phyloP scores from a whole-genome alignment of 257 asterid genomes.

The Anisodus acutangulus region DNA sequence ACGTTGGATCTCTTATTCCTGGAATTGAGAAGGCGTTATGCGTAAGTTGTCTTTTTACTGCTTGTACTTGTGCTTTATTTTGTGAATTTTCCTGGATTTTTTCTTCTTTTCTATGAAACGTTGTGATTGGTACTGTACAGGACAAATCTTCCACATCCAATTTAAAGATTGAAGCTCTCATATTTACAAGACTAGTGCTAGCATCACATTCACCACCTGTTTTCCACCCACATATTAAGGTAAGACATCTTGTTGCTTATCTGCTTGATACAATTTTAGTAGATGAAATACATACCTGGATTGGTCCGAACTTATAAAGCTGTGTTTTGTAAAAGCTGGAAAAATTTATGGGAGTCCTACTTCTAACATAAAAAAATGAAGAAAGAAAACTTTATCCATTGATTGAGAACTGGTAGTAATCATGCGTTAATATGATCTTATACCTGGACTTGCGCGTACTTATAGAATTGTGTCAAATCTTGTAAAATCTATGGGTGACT shows the following conservation, averaged over 20 bases:
- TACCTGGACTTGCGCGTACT: neutral
- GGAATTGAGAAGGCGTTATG: slow-evolving; percentile 95
- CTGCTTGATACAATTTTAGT: slow-evolving; percentile 1
- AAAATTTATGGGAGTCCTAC: slow-evolving; percentile 13
- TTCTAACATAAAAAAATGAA: neutral
- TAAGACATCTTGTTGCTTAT: slow-evolving; percentile 37
- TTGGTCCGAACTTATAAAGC: neutral
- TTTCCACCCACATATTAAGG: slow-evolving; percentile 97
- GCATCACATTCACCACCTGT: slow-evolving; percentile 87
- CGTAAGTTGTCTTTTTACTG: slow-evolving; percentile 55
- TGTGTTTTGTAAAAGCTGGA: neutral
- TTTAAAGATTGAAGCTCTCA: slow-evolving; percentile 96
- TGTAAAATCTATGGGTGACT: neutral
- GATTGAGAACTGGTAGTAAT: neutral
- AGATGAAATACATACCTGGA: neutral
- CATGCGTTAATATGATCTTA: neutral
- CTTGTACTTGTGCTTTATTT: slow-evolving; percentile 22
- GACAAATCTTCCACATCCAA: slow-evolving; percentile 97
- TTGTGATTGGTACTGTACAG: slow-evolving; percentile 50
- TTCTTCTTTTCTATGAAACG: slow-evolving; percentile 29
- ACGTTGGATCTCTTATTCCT: slow-evolving; percentile 93
- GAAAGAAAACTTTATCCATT: neutral
- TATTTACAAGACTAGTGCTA: slow-evolving; percentile 90
- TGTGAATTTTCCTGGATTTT: slow-evolving; percentile 19
- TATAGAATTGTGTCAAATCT: neutral